Percentiles rank a stretch among this genome's conserved stretches.
phyloP scores from a whole-genome alignment of 441 rosid species.

The Adansonia rubrostipa region DNA sequence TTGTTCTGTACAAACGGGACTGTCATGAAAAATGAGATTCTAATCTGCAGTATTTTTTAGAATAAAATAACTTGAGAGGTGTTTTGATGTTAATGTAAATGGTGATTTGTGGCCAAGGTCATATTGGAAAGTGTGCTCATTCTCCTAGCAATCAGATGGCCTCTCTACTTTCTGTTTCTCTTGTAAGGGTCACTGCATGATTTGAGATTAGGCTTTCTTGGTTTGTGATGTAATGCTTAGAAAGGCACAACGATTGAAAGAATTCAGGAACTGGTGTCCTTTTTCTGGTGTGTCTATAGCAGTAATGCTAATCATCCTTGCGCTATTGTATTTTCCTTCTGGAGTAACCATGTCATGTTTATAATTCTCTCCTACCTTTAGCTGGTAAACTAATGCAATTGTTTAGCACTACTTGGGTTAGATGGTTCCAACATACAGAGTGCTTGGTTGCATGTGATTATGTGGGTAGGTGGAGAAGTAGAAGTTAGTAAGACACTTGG shows the following conservation, averaged over 20 bases:
- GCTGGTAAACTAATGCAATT: background rate
- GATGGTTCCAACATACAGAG: background rate
- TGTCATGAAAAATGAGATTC: background rate
- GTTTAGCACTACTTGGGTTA: constrained; percentile 8
- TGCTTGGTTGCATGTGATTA: background rate
- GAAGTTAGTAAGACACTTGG: background rate
- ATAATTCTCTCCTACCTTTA: background rate
- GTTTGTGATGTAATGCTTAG: background rate
- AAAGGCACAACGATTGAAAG: background rate
- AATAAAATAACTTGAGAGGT: background rate
- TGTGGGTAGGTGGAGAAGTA: constrained; percentile 9
- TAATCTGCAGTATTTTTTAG: background rate
- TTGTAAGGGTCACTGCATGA: background rate
- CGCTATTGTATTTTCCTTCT: background rate
- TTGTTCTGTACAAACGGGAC: constrained; percentile 3
- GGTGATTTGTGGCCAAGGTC: background rate
- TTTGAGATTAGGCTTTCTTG: background rate
- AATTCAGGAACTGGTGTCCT: background rate
- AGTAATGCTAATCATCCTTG: background rate
- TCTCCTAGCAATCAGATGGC: background rate
- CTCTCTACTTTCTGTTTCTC: background rate
- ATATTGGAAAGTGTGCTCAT: background rate
- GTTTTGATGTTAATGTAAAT: background rate
- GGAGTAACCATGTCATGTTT: background rate
- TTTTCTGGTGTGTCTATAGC: constrained; percentile 12